Evolutionary conservation across 2,329 filamentous ascomycete species (phyloP).

Genomic region (Botryotinia convoluta): DNA sequence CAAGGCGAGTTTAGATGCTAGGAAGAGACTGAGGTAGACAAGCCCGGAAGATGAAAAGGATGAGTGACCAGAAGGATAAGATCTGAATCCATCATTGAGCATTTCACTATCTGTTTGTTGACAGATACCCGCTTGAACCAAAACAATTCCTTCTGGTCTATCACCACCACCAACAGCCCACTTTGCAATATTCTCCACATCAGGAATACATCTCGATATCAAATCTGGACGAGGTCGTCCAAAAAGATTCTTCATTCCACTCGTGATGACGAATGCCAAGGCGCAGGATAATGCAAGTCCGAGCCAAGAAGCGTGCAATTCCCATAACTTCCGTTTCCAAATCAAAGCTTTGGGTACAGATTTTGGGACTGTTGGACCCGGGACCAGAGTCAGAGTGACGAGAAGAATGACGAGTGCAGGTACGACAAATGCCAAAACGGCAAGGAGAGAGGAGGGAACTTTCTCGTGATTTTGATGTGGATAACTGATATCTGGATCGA

Average conservation of each 20-base stretch:
- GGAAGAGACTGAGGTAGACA: constrained; percentile 81
- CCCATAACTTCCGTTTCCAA: constrained; percentile 85
- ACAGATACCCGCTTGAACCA: constrained; percentile 79
- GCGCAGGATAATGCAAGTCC: constrained; percentile 73
- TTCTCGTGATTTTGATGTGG: constrained; percentile 70
- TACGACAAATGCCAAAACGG: constrained; percentile 59
- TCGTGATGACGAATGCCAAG: constrained; percentile 74
- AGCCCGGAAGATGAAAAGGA: constrained; percentile 76
- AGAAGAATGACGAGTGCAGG: constrained; percentile 68
- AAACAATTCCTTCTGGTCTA: constrained; percentile 48
- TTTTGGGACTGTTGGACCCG: constrained; percentile 64
- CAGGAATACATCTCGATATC: constrained; percentile 71
- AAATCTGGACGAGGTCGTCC: constrained; percentile 65
- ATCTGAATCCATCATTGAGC: constrained; percentile 80
- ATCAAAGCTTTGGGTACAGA: constrained; percentile 62
- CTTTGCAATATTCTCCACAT: constrained; percentile 58
- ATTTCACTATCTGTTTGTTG: constrained; percentile 56
- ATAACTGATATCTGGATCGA: constrained; percentile 74
- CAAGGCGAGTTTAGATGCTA: constrained; percentile 78
- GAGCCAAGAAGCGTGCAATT: constrained; percentile 82
- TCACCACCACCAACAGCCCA: constrained; percentile 62
- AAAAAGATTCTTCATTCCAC: constrained; percentile 75
- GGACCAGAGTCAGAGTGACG: constrained; percentile 67
- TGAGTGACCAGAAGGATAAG: constrained; percentile 76
- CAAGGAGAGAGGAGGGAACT: constrained; percentile 63